Conservation (phyloP, 1,284 basidiomycete species). For the Neonothopanus nambi region DNA sequence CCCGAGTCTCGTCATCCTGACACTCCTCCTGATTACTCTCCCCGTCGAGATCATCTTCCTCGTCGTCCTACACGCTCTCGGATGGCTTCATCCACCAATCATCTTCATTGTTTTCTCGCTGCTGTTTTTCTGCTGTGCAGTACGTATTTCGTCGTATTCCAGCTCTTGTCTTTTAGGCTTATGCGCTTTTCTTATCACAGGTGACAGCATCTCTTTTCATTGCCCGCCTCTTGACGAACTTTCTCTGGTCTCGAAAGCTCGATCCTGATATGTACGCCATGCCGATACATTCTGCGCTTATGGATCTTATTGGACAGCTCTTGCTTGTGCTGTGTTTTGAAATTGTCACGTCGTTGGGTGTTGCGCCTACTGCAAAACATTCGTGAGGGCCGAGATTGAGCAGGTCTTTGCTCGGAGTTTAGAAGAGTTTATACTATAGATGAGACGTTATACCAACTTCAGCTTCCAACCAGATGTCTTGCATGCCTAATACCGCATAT, state of each 20-base stretch:
- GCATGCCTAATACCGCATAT: no score
- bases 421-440: no score
- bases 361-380: not conserved
- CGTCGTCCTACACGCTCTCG: constrained; percentile 58
- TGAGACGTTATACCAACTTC: no score
- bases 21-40: constrained; percentile 71
- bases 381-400: no score
- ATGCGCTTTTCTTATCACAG: constrained; percentile 41
- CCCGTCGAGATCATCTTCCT: constrained; percentile 81
- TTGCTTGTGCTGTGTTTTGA: constrained; percentile 78
- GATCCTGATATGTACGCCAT: constrained; percentile 96
- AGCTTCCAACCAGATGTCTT: no score
- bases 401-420: no score
- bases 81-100: constrained; percentile 76
- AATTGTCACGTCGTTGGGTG: constrained; percentile 39
- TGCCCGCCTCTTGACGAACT: constrained; percentile 71
- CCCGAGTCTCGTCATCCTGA: constrained; percentile 56
- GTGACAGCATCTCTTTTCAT: constrained; percentile 68
- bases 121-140: constrained; percentile 73
- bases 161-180: no score
- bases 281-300: constrained; percentile 86
- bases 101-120: constrained; percentile 68
- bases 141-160: constrained; percentile 41
- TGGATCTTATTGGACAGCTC: constrained; percentile 91
- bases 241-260: constrained; percentile 79